phyloP scores from a whole-genome alignment of 306 rosid species.

The Luffa acutangula region DNA sequence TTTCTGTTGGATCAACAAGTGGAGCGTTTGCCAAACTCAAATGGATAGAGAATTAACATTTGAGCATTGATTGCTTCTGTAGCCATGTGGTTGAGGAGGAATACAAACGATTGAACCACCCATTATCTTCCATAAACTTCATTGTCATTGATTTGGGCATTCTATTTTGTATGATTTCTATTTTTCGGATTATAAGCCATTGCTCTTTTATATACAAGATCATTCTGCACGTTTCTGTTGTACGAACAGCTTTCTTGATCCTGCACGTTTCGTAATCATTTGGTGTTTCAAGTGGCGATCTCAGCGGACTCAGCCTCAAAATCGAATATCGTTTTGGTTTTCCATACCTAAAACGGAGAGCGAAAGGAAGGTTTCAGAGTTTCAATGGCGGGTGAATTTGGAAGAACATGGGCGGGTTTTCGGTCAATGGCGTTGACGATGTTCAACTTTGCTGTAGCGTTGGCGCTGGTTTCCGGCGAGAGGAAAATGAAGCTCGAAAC shows the following conservation, averaged over 20 bases:
- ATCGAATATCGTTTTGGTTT: neutral
- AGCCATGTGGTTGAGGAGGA: neutral
- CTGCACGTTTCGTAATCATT: neutral
- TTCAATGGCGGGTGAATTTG: slow-evolving; percentile 21
- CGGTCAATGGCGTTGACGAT: slow-evolving; percentile 29
- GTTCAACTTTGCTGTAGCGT: slow-evolving; percentile 24
- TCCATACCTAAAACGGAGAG: neutral
- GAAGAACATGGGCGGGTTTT: slow-evolving; percentile 25
- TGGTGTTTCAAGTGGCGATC: neutral
- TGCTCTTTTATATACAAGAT: neutral
- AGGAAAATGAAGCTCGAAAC: slow-evolving; percentile 32
- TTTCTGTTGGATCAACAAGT: neutral
- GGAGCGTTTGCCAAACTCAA: neutral
- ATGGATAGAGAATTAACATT: neutral
- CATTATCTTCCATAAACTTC: neutral
- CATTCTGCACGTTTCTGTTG: neutral
- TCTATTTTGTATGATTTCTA: neutral
- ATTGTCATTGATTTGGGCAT: neutral
- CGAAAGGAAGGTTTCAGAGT: neutral
- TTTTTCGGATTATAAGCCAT: neutral
- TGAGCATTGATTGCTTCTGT: neutral
- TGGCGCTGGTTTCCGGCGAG: slow-evolving; percentile 50
- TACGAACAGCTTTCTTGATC: neutral
- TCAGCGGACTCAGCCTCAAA: neutral
- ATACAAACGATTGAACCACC: neutral